phyloP scores from a whole-genome alignment of 1,284 basidiomycete species.

The Melanopsichium pennsylvanicum region DNA sequence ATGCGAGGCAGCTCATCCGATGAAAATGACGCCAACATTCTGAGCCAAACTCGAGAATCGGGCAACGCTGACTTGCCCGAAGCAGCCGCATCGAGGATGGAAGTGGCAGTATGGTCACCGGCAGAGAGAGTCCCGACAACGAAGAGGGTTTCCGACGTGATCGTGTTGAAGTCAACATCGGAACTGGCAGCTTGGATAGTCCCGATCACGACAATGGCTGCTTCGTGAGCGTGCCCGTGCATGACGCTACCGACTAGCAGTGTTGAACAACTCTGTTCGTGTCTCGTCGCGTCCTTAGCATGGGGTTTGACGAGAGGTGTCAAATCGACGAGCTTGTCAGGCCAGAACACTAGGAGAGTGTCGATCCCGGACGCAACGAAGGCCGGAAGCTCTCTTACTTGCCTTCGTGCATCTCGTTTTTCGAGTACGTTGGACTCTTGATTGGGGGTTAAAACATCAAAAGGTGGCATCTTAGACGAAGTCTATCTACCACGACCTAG shows the following conservation, averaged over 20 bases:
- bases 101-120: not conserved
- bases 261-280: not conserved
- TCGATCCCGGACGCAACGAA: constrained; percentile 5
- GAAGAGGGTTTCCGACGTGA: constrained; percentile 1
- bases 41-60: constrained; percentile 7
- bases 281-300: not conserved
- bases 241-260: constrained; percentile 18
- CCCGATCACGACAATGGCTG: constrained; percentile 28
- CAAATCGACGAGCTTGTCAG: constrained; percentile 20
- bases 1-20: constrained; percentile 5
- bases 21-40: not conserved
- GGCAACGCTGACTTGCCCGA: not conserved
- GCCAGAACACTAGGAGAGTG: constrained; percentile 39
- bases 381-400: not conserved
- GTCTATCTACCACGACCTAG: constrained; percentile 39
- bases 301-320: not conserved
- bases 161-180: not conserved
- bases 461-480: constrained; percentile 17
- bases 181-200: not conserved
- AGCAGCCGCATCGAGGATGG: no score
- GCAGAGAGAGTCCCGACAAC: constrained; percentile 4
- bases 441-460: constrained; percentile 14
- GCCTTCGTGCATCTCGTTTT: not conserved
- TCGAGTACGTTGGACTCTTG: not conserved
- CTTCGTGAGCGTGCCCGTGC: constrained; percentile 13